Base-by-base conservation (phyloP, 768 basidiomycete genomes). In the Suillus placidus region DNA sequence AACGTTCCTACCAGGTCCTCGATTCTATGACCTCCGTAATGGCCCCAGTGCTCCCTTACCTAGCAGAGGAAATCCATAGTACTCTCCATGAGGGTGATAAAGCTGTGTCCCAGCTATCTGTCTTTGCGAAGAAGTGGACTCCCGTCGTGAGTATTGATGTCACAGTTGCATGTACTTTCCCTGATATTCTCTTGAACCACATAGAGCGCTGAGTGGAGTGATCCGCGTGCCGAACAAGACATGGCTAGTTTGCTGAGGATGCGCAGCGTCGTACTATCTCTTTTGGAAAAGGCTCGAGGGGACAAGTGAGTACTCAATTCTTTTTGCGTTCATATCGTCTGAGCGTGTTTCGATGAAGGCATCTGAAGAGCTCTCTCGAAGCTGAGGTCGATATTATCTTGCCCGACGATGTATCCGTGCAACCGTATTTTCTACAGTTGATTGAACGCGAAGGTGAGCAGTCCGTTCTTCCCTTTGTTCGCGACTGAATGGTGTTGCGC, bases 11-110 rank as follows among this genome's bases (percentile, higher is more conserved):
- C 10, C 60, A 95, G 92, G 81, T 89, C 45, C 76, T 96, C 60
- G 78, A 80, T 35, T 88, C 87, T 2, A 85, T 94, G 78, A 87
- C 87, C 1, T 83, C 82, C 4, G 83, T 94, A 3, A 80, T 95
- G 55, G 92, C 94, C 0, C 97, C 97, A 0, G 88, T 98, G 34
- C 81, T 94, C 2, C 97, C 97, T 10, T 92, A 97, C 72, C 84
- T 97, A 6, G 92, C 94, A 0, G 95, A 97, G 77, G 97, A 98
- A 76, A 87, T 96, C 63, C 84, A 92, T 70, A 78, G 81, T 30
- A 74, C 74, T 16, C 74, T 77, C 23, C 62, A 64, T 54, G 64
- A 40, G 38, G 67, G 62, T 0, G 62, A 64, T 14, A 61, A 70
- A 9, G 69, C 68, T 23, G 60, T 64, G 69, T 73, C 80, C 37